These are phyloP conservation scores for Cyclotella cryptica DNA, from an alignment of 108 stramenopile genomes.

Conservation along the genomic window DNA sequence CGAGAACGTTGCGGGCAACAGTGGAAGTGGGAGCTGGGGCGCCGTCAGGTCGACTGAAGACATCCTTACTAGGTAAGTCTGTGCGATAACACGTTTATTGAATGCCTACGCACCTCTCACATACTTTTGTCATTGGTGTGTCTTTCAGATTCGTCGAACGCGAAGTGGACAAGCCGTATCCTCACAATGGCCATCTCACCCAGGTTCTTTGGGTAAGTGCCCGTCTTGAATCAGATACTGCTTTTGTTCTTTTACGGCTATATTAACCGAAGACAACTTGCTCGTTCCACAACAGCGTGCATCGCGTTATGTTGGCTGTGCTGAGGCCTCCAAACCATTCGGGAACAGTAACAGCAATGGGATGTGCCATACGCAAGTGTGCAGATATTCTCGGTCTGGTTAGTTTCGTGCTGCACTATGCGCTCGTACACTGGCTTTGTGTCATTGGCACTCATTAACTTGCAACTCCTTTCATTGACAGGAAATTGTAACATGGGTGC, in stretches of 20 bases:
- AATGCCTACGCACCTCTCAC: background rate
- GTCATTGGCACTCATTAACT: background rate
- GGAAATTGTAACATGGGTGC: conserved; percentile 24
- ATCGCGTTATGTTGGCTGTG: conserved; percentile 49
- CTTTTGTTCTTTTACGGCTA: too few species aligned
- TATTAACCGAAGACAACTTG: too few species aligned
- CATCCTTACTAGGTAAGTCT: conserved; percentile 21
- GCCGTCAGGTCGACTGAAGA: conserved; percentile 22
- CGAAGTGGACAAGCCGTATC: conserved; percentile 26
- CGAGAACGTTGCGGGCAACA: conserved; percentile 45
- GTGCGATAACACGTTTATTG: background rate
- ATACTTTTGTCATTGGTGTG: background rate
- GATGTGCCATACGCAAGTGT: conserved; percentile 48
- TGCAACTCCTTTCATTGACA: background rate
- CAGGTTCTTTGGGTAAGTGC: conserved; percentile 46
- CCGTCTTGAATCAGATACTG: background rate
- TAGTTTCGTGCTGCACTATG: background rate
- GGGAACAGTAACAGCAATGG: conserved; percentile 6
- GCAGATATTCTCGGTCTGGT: conserved; percentile 46
- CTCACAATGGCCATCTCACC: conserved; percentile 47
- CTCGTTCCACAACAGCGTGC: too few species aligned
- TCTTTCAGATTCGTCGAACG: conserved; percentile 34
- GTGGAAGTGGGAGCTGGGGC: conserved; percentile 38
- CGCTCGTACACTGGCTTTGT: background rate
- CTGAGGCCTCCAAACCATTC: conserved; percentile 39